Percentiles rank a stretch among this genome's conserved stretches.
Evolutionary conservation across 177 flowering plant genomes (phyloP).

Genomic region (Tripterygium wilfordii): DNA sequence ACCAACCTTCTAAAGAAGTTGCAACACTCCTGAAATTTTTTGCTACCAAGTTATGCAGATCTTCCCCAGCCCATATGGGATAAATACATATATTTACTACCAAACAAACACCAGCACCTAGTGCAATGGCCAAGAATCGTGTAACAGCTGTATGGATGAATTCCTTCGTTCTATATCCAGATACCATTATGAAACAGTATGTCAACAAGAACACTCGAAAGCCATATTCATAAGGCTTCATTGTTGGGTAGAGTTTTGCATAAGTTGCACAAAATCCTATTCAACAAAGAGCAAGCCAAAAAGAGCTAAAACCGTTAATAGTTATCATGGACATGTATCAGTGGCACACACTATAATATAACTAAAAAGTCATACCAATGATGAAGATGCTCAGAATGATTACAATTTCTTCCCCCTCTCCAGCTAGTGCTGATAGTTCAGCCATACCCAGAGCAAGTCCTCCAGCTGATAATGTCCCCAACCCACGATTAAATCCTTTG

Average conservation of each 20-base stretch:
- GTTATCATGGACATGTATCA: neutral
- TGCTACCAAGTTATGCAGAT: constrained; percentile 61
- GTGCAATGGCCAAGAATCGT: constrained; percentile 51
- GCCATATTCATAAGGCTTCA: constrained; percentile 71
- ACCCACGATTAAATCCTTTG: constrained; percentile 65
- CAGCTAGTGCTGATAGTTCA: constrained; percentile 39
- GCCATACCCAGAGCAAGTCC: constrained; percentile 64
- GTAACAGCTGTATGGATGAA: constrained; percentile 48
- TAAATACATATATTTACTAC: constrained; percentile 47
- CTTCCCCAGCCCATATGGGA: constrained; percentile 81
- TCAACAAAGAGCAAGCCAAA: constrained; percentile 8
- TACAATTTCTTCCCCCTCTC: constrained; percentile 39
- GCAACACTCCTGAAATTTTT: constrained; percentile 67
- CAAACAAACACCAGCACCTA: constrained; percentile 56
- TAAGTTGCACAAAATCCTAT: constrained; percentile 49
- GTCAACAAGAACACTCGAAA: constrained; percentile 65
- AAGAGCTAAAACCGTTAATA: neutral
- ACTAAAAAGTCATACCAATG: constrained; percentile 29
- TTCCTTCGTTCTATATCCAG: constrained; percentile 50
- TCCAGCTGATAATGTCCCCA: constrained; percentile 72
- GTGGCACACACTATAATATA: neutral
- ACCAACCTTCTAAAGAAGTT: constrained; percentile 57
- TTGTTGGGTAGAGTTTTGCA: constrained; percentile 51
- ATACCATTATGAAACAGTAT: constrained; percentile 54
- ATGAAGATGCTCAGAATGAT: constrained; percentile 48